phyloP scores from a whole-genome alignment of 2,329 filamentous ascomycete species.

The Aureobasidium mangrovei region DNA sequence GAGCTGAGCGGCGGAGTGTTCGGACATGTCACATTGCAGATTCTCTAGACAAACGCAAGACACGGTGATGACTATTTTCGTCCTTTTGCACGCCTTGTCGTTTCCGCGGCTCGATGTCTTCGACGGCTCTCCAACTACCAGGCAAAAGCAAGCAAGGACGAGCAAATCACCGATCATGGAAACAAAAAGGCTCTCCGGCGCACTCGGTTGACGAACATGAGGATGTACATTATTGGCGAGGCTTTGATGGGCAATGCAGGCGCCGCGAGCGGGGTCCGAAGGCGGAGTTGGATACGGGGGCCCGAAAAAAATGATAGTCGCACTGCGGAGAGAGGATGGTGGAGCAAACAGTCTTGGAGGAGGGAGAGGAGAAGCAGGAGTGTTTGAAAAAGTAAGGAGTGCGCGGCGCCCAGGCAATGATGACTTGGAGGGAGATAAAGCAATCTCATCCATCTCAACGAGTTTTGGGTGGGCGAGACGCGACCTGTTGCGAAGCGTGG shows the following conservation, averaged over 20 bases:
- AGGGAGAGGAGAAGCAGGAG: background rate
- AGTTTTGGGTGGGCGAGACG: conserved; percentile 10
- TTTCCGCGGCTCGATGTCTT: too few species aligned
- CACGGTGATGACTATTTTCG: too few species aligned
- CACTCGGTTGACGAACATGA: background rate
- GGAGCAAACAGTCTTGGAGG: background rate
- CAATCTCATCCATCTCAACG: conserved; percentile 8
- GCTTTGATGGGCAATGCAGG: conserved; percentile 7
- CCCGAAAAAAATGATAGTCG: background rate
- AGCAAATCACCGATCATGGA: background rate
- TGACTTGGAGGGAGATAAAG: conserved; percentile 1
- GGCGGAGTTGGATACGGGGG: conserved; percentile 3
- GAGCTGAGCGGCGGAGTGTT: too few species aligned
- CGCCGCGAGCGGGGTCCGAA: conserved; percentile 5
- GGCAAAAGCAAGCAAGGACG: background rate
- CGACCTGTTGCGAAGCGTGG: background rate
- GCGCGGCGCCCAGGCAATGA: background rate
- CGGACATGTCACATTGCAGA: background rate
- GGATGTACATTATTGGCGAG: background rate
- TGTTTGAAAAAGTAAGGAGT: background rate
- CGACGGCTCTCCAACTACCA: too few species aligned
- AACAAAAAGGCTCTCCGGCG: background rate
- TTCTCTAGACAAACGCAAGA: background rate
- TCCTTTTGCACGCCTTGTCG: too few species aligned
- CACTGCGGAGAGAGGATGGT: conserved; percentile 1